Percentiles rank a stretch among this genome's conserved stretches.
phyloP scores from a whole-genome alignment of 306 rosid genomes.

The Gleditsia sinensis region DNA sequence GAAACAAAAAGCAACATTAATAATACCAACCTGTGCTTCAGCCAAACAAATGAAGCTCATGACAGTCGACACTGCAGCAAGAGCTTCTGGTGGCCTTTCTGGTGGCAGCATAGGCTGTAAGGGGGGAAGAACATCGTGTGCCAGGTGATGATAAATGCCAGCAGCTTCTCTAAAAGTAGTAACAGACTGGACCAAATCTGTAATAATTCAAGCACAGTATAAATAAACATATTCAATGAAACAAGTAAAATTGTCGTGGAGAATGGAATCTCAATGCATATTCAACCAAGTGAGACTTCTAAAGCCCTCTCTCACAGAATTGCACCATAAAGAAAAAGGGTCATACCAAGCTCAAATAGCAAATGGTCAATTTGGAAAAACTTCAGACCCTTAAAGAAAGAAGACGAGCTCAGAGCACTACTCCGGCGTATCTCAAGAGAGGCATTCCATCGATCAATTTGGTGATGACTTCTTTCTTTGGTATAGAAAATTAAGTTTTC shows the following conservation, averaged over 20 bases:
- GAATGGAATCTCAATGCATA: slow-evolving; percentile 31
- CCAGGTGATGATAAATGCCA: slow-evolving; percentile 72
- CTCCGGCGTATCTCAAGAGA: slow-evolving; percentile 67
- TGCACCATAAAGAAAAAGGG: slow-evolving; percentile 68
- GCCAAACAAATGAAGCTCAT: slow-evolving; percentile 79
- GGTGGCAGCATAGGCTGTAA: slow-evolving; percentile 41
- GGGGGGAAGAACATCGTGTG: slow-evolving; percentile 58
- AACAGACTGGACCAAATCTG: slow-evolving; percentile 69
- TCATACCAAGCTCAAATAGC: slow-evolving; percentile 70
- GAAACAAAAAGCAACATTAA: slow-evolving; percentile 1
- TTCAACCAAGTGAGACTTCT: slow-evolving; percentile 70
- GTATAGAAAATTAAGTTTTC: slow-evolving; percentile 54
- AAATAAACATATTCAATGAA: slow-evolving; percentile 1
- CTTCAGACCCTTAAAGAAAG: slow-evolving; percentile 56
- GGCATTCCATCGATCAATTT: slow-evolving; percentile 45
- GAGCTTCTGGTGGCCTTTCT: slow-evolving; percentile 68
- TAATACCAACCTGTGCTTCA: slow-evolving; percentile 73
- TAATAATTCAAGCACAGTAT: slow-evolving; percentile 37
- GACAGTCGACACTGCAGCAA: slow-evolving; percentile 52
- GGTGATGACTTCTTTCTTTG: slow-evolving; percentile 31
- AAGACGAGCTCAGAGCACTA: slow-evolving; percentile 59
- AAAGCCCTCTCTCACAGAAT: slow-evolving; percentile 67
- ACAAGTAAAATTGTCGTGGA: neutral
- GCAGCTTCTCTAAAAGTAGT: slow-evolving; percentile 76
- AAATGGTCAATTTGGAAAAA: slow-evolving; percentile 60